Percentiles rank a stretch among this genome's conserved stretches.
Conservation (phyloP, 2,329 filamentous ascomycete genomes). For the Metarhizium rileyi region DNA sequence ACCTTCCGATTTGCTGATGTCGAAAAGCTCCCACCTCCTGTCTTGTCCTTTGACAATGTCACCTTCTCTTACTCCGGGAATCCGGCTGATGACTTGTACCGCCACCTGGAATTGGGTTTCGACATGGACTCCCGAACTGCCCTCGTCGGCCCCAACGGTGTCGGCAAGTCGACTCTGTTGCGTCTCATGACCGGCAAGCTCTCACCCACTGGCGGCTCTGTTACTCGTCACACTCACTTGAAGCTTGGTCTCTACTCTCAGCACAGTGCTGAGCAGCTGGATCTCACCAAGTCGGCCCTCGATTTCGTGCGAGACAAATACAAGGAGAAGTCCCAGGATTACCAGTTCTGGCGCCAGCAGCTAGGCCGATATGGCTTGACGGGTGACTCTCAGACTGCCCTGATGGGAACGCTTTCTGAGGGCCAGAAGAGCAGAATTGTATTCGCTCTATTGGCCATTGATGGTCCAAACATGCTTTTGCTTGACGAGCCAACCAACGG, state of each 20-base stretch:
- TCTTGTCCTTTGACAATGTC: constrained; percentile 92
- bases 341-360: constrained; percentile 99
- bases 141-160: constrained; percentile 96
- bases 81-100: constrained; percentile 83
- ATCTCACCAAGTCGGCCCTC: constrained; percentile 92
- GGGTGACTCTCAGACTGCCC: constrained; percentile 87
- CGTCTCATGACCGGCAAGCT: constrained; percentile 95
- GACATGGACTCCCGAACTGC: constrained; percentile 99
- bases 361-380: constrained; percentile 89
- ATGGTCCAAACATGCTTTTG: constrained; percentile 92
- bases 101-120: constrained; percentile 93
- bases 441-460: constrained; percentile 91
- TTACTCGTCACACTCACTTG: constrained; percentile 92
- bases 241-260: constrained; percentile 98
- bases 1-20: constrained; percentile 98
- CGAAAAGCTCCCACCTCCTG: constrained; percentile 96
- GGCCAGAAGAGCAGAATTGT: constrained; percentile 98
- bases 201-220: constrained; percentile 68
- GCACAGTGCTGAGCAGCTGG: constrained; percentile 96
- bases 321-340: constrained; percentile 79
- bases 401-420: constrained; percentile 97
- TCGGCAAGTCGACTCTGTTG: constrained; percentile 94
- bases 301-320: constrained; percentile 99
- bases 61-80: constrained; percentile 97
- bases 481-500: constrained; percentile 99